Evolutionary conservation across 2,329 filamentous ascomycete species (phyloP).

Genomic region (Paecilomyces fulvus): DNA sequence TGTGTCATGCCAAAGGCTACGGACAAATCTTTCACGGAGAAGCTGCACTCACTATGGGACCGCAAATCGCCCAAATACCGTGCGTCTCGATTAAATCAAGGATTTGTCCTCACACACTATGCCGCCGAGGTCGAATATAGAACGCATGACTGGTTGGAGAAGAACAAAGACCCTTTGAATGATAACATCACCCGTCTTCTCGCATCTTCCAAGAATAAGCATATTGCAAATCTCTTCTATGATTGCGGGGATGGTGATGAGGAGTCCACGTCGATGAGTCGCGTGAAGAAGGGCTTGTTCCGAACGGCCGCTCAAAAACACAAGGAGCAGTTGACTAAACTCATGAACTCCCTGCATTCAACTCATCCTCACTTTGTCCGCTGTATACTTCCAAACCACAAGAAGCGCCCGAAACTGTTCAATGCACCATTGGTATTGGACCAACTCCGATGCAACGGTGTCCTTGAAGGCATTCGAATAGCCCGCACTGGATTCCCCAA

Average conservation of each 20-base stretch:
- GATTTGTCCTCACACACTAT: slow-evolving; percentile 94
- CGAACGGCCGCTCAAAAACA: slow-evolving; percentile 92
- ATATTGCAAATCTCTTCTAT: slow-evolving; percentile 74
- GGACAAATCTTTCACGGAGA: slow-evolving; percentile 94
- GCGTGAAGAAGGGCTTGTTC: slow-evolving; percentile 96
- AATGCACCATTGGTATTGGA: slow-evolving; percentile 88
- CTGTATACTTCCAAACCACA: slow-evolving; percentile 96
- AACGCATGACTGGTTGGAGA: slow-evolving; percentile 91
- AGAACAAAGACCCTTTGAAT: slow-evolving; percentile 97
- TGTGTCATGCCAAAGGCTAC: slow-evolving; percentile 98
- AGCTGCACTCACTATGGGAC: slow-evolving; percentile 94
- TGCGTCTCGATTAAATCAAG: slow-evolving; percentile 75
- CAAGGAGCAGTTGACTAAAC: slow-evolving; percentile 93
- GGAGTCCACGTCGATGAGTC: slow-evolving; percentile 58
- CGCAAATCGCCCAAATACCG: slow-evolving; percentile 92
- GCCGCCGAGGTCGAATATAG: slow-evolving; percentile 96
- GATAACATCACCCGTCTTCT: slow-evolving; percentile 91
- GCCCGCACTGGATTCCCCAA: slow-evolving; percentile 96
- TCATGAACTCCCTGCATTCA: slow-evolving; percentile 90
- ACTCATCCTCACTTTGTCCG: slow-evolving; percentile 98
- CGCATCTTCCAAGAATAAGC: slow-evolving; percentile 69
- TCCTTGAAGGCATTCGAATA: slow-evolving; percentile 96
- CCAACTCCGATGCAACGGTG: slow-evolving; percentile 96
- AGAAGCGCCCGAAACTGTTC: slow-evolving; percentile 90
- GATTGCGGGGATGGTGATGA: slow-evolving; percentile 83